Conservation (phyloP, 495 filamentous ascomycete species). For the Aspergillus bertholletiae region DNA sequence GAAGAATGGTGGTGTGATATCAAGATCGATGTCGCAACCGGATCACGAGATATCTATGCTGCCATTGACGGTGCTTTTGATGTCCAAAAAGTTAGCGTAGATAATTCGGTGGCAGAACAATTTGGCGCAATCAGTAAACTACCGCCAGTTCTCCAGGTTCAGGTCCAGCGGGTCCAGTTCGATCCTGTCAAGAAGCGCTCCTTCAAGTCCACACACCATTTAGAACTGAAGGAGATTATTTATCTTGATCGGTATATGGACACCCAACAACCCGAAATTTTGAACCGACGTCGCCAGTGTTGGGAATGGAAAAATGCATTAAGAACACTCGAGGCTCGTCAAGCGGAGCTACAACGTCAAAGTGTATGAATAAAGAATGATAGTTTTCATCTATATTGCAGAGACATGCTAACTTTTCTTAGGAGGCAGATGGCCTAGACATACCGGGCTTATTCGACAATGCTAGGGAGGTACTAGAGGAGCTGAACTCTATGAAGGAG, state of each 20-base stretch:
- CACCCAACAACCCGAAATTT: constrained; percentile 52
- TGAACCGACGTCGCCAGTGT: constrained; percentile 57
- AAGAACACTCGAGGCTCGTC: constrained; percentile 48
- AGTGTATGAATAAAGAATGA: constrained; percentile 30
- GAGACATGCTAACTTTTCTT: not conserved
- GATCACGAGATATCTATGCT: constrained; percentile 67
- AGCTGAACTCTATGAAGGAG: constrained; percentile 23
- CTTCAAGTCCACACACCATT: constrained; percentile 74
- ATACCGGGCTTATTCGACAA: constrained; percentile 29
- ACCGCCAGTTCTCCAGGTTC: constrained; percentile 84
- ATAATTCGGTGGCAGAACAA: constrained; percentile 57
- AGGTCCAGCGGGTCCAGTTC: constrained; percentile 76
- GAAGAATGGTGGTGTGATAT: constrained; percentile 60
- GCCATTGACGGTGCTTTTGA: constrained; percentile 84
- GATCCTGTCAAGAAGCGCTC: constrained; percentile 55
- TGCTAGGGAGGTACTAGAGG: constrained; percentile 27
- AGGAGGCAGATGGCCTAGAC: constrained; percentile 34
- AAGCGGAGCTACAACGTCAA: constrained; percentile 41
- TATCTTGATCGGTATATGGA: constrained; percentile 92
- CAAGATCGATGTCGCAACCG: constrained; percentile 59
- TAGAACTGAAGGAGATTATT: constrained; percentile 70
- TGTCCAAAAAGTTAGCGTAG: constrained; percentile 66
- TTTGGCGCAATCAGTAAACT: constrained; percentile 72
- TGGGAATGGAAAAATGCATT: constrained; percentile 75
- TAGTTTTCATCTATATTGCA: not conserved